Base-by-base conservation (phyloP, 345 rosid species). In the Isatis tinctoria region DNA sequence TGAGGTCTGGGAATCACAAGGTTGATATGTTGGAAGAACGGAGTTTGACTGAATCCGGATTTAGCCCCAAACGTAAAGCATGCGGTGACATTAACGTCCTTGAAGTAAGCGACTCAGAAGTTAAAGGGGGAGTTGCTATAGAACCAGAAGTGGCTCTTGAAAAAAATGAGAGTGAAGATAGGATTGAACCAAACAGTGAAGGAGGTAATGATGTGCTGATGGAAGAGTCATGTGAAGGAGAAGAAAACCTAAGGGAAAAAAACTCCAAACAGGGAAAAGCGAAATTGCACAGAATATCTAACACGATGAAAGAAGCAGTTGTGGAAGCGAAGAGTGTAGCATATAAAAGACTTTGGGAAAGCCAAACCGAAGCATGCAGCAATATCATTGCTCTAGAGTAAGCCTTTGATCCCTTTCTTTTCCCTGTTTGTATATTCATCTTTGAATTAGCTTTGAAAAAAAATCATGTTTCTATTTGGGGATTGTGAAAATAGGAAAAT, bases 371-470 rank as follows among this genome's bases (percentile, higher is more conserved):
- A 43, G 75, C 75, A 63, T 69, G 75, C 20, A 7, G 27, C 70
- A 63, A 76, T 26, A 62, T 76, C 60, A 44, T 63, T 54, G 66
- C 79, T 10, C 71, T 76, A 44, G 52, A 69, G 79, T 76, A 54
- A 26, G 65, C 65, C 70, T 62, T 18, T 27, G 13, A 28, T 24
- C 64, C 30, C 13, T 43, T 33, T 74, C 10, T 67, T 26, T 17
- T 74, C 32, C 20, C 14, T 39, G 13, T 37, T 40, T 45, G 57
- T 35, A 6, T 41, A 2, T 22, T 53, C 33, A 69, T 69, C 65
- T 44, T 18, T 61, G 17, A 69, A 18, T 53, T 62, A 28, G 60
- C 52, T 44, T 63, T 18, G 0, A 4, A 4, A 51, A 6, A 33
- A 5, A 43, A 4, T 63, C 41, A 33, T 69, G 75, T 62, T 62